phyloP scores from a whole-genome alignment of 2,329 filamentous ascomycete species.

The Ophiocordyceps camponoti-floridani region DNA sequence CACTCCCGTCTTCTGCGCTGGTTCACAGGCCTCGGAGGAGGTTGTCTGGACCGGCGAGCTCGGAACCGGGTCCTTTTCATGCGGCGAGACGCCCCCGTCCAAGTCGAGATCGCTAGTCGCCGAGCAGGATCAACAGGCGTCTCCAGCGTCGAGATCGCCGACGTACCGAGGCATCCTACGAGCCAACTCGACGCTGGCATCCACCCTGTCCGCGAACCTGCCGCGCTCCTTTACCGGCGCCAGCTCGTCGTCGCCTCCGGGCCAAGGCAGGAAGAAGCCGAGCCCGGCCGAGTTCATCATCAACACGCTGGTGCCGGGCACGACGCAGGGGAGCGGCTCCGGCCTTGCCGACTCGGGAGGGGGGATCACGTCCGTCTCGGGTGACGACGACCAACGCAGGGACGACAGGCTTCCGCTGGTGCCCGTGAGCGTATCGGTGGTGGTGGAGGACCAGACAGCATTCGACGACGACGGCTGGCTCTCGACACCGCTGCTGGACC shows the following conservation, averaged over 20 bases:
- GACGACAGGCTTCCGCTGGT: slow-evolving; percentile 29
- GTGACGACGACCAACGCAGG: slow-evolving; percentile 27
- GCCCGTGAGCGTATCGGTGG: slow-evolving; percentile 31
- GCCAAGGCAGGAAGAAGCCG: slow-evolving; percentile 29
- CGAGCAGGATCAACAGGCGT: slow-evolving; percentile 24
- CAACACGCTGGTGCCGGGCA: slow-evolving; percentile 30
- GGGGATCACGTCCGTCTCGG: slow-evolving; percentile 32
- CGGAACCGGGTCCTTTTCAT: slow-evolving; percentile 39
- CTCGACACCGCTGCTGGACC: slow-evolving; percentile 37
- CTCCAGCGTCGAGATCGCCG: slow-evolving; percentile 41
- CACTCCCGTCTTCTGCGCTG: slow-evolving; percentile 34
- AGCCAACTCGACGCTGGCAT: slow-evolving; percentile 35
- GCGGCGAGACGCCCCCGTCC: slow-evolving; percentile 41
- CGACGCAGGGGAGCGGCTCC: slow-evolving; percentile 29
- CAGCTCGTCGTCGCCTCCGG: slow-evolving; percentile 25
- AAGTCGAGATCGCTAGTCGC: slow-evolving; percentile 26
- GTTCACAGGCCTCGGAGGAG: slow-evolving; percentile 40
- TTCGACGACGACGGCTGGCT: slow-evolving; percentile 55
- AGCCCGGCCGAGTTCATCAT: slow-evolving; percentile 45
- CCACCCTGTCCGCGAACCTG: slow-evolving; percentile 36
- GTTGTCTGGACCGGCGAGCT: slow-evolving; percentile 32
- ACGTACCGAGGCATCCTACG: slow-evolving; percentile 34
- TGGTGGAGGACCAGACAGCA: slow-evolving; percentile 41
- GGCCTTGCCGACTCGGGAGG: slow-evolving; percentile 25
- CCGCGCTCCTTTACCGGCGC: slow-evolving; percentile 24